These are phyloP conservation scores for Thalassiosira livingstoniorum DNA, from an alignment of 352 stramenopile genomes.

Conservation along the genomic window DNA sequence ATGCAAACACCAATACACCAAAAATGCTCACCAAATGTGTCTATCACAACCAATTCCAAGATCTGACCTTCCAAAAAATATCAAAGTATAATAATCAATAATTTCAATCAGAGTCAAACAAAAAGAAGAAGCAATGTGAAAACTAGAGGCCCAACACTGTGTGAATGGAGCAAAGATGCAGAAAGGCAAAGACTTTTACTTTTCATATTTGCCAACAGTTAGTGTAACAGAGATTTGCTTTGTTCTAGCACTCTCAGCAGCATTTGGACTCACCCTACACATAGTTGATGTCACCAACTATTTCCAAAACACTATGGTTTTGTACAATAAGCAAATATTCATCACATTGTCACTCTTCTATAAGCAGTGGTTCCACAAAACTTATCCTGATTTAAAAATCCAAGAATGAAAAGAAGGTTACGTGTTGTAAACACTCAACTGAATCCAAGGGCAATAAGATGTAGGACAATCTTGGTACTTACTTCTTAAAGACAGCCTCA, in stretches of 20 bases:
- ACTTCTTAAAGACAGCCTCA: background rate
- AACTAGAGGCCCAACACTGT: slow-evolving; percentile 23
- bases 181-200: slow-evolving; percentile 26
- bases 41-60: too few species aligned
- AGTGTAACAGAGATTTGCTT: background rate
- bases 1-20: too few species aligned
- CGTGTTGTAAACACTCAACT: slow-evolving; percentile 8
- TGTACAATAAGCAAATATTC: background rate
- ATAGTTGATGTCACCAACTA: slow-evolving; percentile 20
- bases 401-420: slow-evolving; percentile 14
- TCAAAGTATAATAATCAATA: too few species aligned
- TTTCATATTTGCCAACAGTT: slow-evolving; percentile 17
- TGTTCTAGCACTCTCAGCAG: background rate
- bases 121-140: slow-evolving; percentile 2
- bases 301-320: slow-evolving; percentile 25
- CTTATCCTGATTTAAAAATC: slow-evolving; percentile 12
- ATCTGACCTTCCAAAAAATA: too few species aligned
- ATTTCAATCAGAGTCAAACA: slow-evolving; percentile 20
- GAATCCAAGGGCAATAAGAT: slow-evolving; percentile 7
- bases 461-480: slow-evolving; percentile 20
- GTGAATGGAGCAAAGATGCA: slow-evolving; percentile 26
- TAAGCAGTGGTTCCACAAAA: slow-evolving; percentile 11
- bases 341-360: background rate
- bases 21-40: too few species aligned
- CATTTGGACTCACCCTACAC: background rate